A percentile compares a stretch with the other conserved stretches of the same genome.
Conservation (phyloP, 495 filamentous ascomycete genomes). For the Daldinia loculata region DNA sequence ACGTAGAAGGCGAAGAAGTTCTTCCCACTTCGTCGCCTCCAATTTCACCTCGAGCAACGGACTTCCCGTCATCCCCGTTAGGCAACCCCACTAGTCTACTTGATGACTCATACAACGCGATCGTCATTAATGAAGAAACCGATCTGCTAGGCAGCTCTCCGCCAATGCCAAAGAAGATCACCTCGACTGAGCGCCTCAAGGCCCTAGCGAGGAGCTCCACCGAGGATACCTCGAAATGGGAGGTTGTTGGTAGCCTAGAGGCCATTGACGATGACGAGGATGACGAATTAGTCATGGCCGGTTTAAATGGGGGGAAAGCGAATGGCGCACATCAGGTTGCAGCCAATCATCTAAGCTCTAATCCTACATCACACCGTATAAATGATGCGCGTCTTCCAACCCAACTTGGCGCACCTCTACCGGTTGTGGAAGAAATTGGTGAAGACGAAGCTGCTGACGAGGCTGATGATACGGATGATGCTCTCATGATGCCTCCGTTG, state of each 20-base stretch:
- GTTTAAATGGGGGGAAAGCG: slow-evolving; percentile 31
- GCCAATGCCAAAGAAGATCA: slow-evolving; percentile 55
- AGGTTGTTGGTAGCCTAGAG: slow-evolving; percentile 48
- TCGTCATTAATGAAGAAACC: slow-evolving; percentile 41
- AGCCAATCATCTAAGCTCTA: slow-evolving; percentile 3
- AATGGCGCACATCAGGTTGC: slow-evolving; percentile 15
- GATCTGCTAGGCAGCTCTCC: slow-evolving; percentile 52
- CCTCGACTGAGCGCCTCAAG: slow-evolving; percentile 56
- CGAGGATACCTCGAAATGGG: slow-evolving; percentile 55
- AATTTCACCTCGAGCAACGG: slow-evolving; percentile 33
- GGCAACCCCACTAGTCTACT: slow-evolving; percentile 36
- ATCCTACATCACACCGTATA: slow-evolving; percentile 29
- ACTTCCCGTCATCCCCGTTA: slow-evolving; percentile 28
- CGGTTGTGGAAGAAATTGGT: slow-evolving; percentile 23
- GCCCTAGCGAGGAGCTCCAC: slow-evolving; percentile 54
- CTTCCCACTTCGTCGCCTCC: slow-evolving; percentile 59
- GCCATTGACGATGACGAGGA: slow-evolving; percentile 47
- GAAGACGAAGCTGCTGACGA: slow-evolving; percentile 23
- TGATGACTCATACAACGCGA: slow-evolving; percentile 43
- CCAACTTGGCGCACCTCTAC: slow-evolving; percentile 22
- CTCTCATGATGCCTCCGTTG: slow-evolving; percentile 41
- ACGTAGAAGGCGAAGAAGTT: slow-evolving; percentile 61
- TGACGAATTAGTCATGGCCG: slow-evolving; percentile 45
- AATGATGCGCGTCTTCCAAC: slow-evolving; percentile 31
- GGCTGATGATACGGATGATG: slow-evolving; percentile 30